A percentile compares a stretch with the other conserved stretches of the same genome.
Evolutionary conservation across 345 rosid genomes (phyloP).

Genomic region (Hevea brasiliensis): DNA sequence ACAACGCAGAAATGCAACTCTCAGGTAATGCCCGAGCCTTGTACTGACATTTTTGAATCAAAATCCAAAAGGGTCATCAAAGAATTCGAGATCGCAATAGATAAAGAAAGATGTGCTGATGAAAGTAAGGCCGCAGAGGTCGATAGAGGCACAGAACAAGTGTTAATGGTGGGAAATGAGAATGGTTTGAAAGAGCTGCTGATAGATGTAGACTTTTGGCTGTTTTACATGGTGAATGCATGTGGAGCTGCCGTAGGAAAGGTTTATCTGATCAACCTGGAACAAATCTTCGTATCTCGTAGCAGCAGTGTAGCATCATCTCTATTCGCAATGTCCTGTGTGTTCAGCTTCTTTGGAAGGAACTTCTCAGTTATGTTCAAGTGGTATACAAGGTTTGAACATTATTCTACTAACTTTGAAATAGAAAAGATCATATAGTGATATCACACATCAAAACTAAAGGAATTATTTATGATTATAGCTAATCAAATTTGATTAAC

Average conservation of each 20-base stretch:
- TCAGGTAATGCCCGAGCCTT: background rate
- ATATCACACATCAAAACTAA: too few species aligned
- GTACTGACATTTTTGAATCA: background rate
- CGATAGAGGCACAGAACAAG: background rate
- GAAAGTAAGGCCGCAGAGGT: too few species aligned
- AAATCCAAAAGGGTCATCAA: background rate
- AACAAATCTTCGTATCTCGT: slow-evolving; percentile 8
- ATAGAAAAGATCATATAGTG: too few species aligned
- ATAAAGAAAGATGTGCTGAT: background rate
- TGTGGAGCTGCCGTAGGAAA: slow-evolving; percentile 18
- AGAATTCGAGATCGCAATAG: background rate
- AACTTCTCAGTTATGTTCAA: slow-evolving; percentile 11
- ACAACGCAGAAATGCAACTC: background rate
- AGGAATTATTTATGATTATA: too few species aligned
- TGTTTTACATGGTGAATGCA: slow-evolving; percentile 21
- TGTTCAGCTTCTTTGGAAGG: slow-evolving; percentile 20
- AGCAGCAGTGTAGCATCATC: slow-evolving; percentile 1
- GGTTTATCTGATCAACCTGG: slow-evolving; percentile 19
- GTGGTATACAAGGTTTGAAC: slow-evolving; percentile 25
- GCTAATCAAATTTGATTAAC: too few species aligned
- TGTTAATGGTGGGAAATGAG: background rate
- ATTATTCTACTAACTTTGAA: too few species aligned
- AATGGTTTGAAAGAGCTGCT: background rate
- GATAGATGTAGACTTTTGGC: slow-evolving; percentile 18
- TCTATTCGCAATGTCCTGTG: slow-evolving; percentile 15